phyloP scores from a whole-genome alignment of 2,329 filamentous ascomycete species.

The Cladophialophora immunda region DNA sequence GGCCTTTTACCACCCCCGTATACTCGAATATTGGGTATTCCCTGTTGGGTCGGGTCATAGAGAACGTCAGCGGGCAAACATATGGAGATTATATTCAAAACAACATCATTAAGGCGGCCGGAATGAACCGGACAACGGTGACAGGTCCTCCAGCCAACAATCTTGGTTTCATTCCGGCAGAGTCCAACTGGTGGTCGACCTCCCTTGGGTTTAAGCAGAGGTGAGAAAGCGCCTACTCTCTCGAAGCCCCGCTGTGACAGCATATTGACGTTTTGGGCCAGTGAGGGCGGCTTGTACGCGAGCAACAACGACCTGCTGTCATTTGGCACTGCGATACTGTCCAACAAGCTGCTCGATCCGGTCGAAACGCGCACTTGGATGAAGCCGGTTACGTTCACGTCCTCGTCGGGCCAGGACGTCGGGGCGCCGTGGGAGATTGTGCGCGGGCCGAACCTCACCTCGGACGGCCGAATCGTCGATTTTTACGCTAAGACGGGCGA shows the following conservation, averaged over 20 bases:
- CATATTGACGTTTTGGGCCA: too few relatives aligned
- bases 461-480: slow-evolving; percentile 16
- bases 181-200: slow-evolving; percentile 13
- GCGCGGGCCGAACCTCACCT: slow-evolving; percentile 21
- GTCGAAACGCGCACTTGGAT: slow-evolving; percentile 51
- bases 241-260: too few relatives aligned
- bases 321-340: slow-evolving; percentile 45
- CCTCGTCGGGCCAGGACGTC: slow-evolving; percentile 50
- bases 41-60: slow-evolving; percentile 56
- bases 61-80: slow-evolving; percentile 53
- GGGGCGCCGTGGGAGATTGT: slow-evolving; percentile 52
- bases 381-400: slow-evolving; percentile 52
- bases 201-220: slow-evolving; percentile 4
- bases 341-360: slow-evolving; percentile 45
- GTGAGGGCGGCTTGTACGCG: slow-evolving; percentile 41
- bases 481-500: slow-evolving; percentile 24
- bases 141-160: background rate
- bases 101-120: slow-evolving; percentile 46
- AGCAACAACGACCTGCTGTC: slow-evolving; percentile 50
- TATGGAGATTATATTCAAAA: slow-evolving; percentile 52
- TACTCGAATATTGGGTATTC: slow-evolving; percentile 61
- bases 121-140: background rate
- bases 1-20: slow-evolving; percentile 54
- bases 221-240: too few relatives aligned
- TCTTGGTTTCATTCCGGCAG: slow-evolving; percentile 19